Evolutionary conservation across 2,329 filamentous ascomycete genomes (phyloP).

Genomic region (Neurospora sp.): DNA sequence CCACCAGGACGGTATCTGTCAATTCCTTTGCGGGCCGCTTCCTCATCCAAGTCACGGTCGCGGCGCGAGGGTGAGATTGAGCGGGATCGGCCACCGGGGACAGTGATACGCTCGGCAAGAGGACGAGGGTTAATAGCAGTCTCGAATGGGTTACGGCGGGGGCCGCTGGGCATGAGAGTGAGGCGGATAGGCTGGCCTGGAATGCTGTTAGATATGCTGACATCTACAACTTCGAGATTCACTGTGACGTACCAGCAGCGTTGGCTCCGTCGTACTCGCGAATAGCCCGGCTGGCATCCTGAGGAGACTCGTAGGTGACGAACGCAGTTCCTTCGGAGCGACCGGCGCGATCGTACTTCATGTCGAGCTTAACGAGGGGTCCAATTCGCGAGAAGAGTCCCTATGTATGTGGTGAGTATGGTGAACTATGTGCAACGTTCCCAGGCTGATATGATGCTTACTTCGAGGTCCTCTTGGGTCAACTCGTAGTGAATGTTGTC

Average conservation of each 20-base stretch:
- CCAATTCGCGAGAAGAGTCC: conserved; percentile 75
- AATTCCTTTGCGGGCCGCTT: conserved; percentile 55
- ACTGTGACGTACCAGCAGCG: conserved; percentile 55
- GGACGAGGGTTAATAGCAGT: conserved; percentile 45
- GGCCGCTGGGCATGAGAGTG: conserved; percentile 48
- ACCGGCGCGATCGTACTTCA: conserved; percentile 79
- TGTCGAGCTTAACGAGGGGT: conserved; percentile 54
- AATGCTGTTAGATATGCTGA: conserved; percentile 1
- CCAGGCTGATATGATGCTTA: conserved; percentile 26
- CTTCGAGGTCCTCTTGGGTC: conserved; percentile 71
- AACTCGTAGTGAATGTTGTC: conserved; percentile 92
- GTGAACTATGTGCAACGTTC: background rate
- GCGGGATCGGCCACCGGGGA: conserved; percentile 47
- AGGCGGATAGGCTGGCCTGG: conserved; percentile 71
- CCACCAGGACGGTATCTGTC: conserved; percentile 69
- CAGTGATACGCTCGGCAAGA: conserved; percentile 51
- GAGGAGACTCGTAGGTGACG: conserved; percentile 63
- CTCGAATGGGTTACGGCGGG: conserved; percentile 47
- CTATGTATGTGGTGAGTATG: conserved; percentile 31
- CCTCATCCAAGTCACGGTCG: conserved; percentile 35
- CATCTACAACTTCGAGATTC: background rate
- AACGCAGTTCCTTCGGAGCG: conserved; percentile 78
- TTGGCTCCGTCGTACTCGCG: conserved; percentile 82
- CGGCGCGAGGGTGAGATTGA: conserved; percentile 44
- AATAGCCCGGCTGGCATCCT: conserved; percentile 66